A percentile compares a stretch with the other conserved stretches of the same genome.
Conservation (phyloP, 352 stramenopile species). For the Globisporangium mamillatum region DNA sequence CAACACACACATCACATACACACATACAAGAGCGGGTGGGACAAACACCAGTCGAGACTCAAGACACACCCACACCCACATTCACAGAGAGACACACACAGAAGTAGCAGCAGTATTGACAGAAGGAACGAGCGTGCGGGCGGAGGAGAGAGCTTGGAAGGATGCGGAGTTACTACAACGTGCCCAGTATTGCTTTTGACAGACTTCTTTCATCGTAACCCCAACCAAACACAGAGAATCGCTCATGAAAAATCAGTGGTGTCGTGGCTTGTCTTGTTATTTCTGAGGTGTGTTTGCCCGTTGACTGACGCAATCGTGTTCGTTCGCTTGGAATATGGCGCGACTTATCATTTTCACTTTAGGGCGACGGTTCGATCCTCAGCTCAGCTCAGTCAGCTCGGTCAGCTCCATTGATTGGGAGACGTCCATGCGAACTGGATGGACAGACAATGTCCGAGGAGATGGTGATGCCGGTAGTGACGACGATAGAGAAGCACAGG, state of each 20-base stretch:
- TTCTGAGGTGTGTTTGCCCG: no score
- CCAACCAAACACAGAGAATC: background rate
- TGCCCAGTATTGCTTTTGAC: background rate
- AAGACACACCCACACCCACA: background rate
- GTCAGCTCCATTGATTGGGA: background rate
- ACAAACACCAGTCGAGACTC: slow-evolving; percentile 10
- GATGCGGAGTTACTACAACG: background rate
- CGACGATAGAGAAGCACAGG: background rate
- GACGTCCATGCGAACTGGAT: background rate
- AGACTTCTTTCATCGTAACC: background rate
- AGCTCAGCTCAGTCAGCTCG: no score
- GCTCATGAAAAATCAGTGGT: background rate
- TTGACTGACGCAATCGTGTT: no score
- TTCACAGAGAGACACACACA: slow-evolving; percentile 9
- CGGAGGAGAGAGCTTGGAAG: background rate
- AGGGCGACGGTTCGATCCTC: background rate
- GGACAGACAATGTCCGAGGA: background rate
- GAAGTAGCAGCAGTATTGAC: slow-evolving; percentile 1
- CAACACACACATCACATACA: slow-evolving; percentile 1
- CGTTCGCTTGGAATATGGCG: no score
- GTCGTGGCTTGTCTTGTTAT: background rate
- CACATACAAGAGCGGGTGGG: slow-evolving; percentile 16
- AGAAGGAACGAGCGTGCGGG: background rate
- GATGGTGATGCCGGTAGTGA: background rate
- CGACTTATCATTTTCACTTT: background rate